Conservation (phyloP, 345 rosid genomes). For the Fremontodendron californicum region DNA sequence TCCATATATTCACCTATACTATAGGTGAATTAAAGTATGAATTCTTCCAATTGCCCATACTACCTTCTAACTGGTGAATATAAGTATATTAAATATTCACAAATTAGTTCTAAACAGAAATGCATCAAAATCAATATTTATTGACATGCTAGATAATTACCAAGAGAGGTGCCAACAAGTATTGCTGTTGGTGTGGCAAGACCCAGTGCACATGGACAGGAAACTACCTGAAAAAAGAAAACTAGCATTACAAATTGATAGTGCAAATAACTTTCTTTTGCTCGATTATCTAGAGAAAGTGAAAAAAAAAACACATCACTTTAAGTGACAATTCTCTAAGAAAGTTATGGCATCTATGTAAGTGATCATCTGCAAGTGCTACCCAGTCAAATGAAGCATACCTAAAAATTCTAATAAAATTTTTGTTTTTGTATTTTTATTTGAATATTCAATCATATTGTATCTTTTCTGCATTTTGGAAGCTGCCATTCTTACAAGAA, state of each 20-base stretch:
- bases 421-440: not conserved
- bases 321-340: not conserved
- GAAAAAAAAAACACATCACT: not conserved
- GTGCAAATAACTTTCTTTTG: not conserved
- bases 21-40: not conserved
- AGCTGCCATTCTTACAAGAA: not conserved
- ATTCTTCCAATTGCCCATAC: not conserved
- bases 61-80: not conserved
- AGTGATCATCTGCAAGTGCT: not conserved
- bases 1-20: not conserved
- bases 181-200: slow-evolving; percentile 99
- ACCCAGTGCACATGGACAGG: slow-evolving; percentile 97
- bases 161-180: slow-evolving; percentile 94
- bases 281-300: not conserved
- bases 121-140: not conserved
- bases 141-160: slow-evolving; percentile 41
- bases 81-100: not conserved
- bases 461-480: not conserved
- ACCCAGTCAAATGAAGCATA: not conserved
- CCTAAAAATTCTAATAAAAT: not conserved
- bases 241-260: slow-evolving; percentile 5
- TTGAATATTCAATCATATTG: not conserved
- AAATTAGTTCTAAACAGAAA: not conserved
- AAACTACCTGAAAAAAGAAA: slow-evolving; percentile 68
- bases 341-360: not conserved